Evolutionary conservation across 768 basidiomycete genomes (phyloP), one percentile per base, ranked within the genome.

Genomic region (Termitomyces sp.): DNA sequence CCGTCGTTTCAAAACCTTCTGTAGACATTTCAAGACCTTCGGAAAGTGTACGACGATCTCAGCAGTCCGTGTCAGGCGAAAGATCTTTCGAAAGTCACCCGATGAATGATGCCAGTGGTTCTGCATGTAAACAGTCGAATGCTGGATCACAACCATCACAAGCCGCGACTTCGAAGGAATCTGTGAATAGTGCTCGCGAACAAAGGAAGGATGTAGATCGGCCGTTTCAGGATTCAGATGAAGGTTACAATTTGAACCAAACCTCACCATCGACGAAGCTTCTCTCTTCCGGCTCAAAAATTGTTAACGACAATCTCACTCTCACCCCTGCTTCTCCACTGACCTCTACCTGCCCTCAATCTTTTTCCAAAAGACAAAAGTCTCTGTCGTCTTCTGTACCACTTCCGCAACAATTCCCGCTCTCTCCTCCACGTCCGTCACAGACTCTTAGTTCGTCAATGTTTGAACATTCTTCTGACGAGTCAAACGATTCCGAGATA

Each of bases 401-500:
- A 30, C 24, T 27, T 6, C 49, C 59, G 18, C 45, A 34, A 13
- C 50, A 45, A 16, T 63, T 63, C 30, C 62, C 62, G 1, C 50
- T 63, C 8, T 55, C 62, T 43, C 62, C 62, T 26, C 62, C 59
- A 5, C 27, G 22, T 16, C 44, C 34, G 10, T 54, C 57, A 5
- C 59, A 58, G 37, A 5, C 40, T 18, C 34, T 61, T 18, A 44
- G 58, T 2, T 3, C 10, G 10, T 22, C 39, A 2, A 36, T n/a
- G 14, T 51, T 32, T 8, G n/a, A 26, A 5, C 39, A 32, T 36
- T 47, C 59, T n/a, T 46, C 56, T 9, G 44, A 34, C 32, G 5
- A 54, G 18, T 46, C 55, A 27, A 43, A 12, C 36, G 42, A 50
- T 8, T 57, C 59, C 9, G 62, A 59, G 3, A 45, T 50, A 6